phyloP scores from a whole-genome alignment of 2,329 filamentous ascomycete genomes.

The Pyrenophora graminea region DNA sequence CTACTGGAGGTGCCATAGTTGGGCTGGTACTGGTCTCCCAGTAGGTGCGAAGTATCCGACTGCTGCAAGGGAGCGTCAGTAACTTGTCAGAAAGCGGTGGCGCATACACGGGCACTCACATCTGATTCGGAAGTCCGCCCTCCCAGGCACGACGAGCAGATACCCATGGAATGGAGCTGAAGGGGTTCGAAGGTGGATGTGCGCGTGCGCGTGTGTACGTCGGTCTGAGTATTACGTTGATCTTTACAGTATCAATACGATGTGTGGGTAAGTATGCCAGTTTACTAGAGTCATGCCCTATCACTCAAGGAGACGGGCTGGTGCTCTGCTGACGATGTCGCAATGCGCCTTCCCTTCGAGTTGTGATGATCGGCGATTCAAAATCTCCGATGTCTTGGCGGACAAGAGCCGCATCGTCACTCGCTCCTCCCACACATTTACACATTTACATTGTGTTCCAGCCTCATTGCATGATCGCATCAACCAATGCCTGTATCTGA shows the following conservation, averaged over 20 bases:
- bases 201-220: background rate
- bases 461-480: background rate
- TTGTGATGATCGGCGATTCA: constrained; percentile 15
- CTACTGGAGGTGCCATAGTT: constrained; percentile 51
- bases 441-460: constrained; percentile 1
- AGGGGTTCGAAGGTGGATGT: constrained; percentile 1
- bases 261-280: constrained; percentile 9
- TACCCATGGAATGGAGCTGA: constrained; percentile 49
- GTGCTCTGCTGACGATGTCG: constrained; percentile 2
- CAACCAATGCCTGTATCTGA: background rate
- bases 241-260: background rate
- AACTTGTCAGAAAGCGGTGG: constrained; percentile 9
- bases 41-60: constrained; percentile 53
- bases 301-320: constrained; percentile 18
- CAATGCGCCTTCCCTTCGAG: background rate
- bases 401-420: constrained; percentile 15
- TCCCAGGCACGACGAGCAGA: constrained; percentile 56
- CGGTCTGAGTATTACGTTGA: background rate
- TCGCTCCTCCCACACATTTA: background rate
- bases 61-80: constrained; percentile 45
- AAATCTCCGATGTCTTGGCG: constrained; percentile 24
- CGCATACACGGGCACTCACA: constrained; percentile 38
- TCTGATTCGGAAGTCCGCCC: constrained; percentile 50
- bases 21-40: constrained; percentile 50
- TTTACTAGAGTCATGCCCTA: constrained; percentile 18